phyloP scores from a whole-genome alignment of 1,284 basidiomycete genomes.

The Microbotryum saponariae region DNA sequence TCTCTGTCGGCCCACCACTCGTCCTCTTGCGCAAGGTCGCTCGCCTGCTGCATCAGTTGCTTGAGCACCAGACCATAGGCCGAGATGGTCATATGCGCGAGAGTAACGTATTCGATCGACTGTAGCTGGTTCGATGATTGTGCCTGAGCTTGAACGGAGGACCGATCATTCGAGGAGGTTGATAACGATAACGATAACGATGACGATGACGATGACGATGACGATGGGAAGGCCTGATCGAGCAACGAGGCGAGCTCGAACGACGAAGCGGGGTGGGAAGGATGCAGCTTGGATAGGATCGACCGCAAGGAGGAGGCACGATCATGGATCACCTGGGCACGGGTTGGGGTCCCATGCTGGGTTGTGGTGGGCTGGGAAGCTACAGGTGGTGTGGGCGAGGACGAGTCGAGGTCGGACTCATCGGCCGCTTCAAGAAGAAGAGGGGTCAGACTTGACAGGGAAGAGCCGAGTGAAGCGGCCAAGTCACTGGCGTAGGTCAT shows the following conservation, averaged over 20 bases:
- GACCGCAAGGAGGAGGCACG: constrained; percentile 1
- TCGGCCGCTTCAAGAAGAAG: too few relatives aligned
- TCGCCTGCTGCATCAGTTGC: constrained; percentile 29
- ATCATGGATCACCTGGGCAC: neutral
- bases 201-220: neutral
- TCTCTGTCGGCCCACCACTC: constrained; percentile 30
- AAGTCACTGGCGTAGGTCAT: too few relatives aligned
- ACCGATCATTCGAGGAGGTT: neutral
- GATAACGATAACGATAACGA: neutral
- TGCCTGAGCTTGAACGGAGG: too few relatives aligned
- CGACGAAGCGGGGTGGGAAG: constrained; percentile 1
- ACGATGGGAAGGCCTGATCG: constrained; percentile 16
- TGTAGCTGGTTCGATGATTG: constrained; percentile 4
- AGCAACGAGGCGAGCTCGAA: constrained; percentile 9
- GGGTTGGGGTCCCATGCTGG: too few relatives aligned
- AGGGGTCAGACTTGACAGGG: too few relatives aligned
- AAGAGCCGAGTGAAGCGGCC: too few relatives aligned
- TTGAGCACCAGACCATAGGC: constrained; percentile 22
- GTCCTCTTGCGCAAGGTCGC: constrained; percentile 26
- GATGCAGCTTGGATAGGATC: constrained; percentile 15
- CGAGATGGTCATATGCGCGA: constrained; percentile 28
- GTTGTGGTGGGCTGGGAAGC: too few relatives aligned
- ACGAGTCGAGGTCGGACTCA: too few relatives aligned
- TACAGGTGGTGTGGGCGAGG: too few relatives aligned
- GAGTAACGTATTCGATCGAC: constrained; percentile 21